Conservation (phyloP, 345 rosid genomes). For the Acer yangbiense region DNA sequence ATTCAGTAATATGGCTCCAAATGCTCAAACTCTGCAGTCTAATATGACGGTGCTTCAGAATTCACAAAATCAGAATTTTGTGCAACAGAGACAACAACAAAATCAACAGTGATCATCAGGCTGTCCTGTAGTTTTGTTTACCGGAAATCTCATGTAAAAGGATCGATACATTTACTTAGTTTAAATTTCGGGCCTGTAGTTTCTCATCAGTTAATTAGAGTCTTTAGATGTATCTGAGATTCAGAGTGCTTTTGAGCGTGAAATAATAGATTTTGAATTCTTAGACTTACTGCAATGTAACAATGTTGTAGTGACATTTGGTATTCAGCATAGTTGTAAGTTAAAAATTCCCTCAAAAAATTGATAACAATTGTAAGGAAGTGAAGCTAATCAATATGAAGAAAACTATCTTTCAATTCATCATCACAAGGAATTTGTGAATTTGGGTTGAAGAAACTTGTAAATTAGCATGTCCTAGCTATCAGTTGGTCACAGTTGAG, state of each 20-base stretch:
- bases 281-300: neutral
- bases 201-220: no score
- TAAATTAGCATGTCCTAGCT: neutral
- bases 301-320: no score
- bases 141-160: neutral
- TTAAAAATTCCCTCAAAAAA: neutral
- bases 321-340: neutral
- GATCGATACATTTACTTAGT: neutral
- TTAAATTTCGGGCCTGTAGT: no score
- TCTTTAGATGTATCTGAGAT: neutral
- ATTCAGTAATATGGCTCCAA: conserved; percentile 62
- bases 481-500: neutral
- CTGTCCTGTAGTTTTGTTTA: neutral
- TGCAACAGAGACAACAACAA: conserved; percentile 80
- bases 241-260: neutral
- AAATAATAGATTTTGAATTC: neutral
- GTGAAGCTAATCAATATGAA: neutral
- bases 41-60: conserved; percentile 73
- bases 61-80: conserved; percentile 50
- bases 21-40: conserved; percentile 70
- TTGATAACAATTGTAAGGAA: neutral
- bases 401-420: neutral
- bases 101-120: conserved; percentile 58
- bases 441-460: neutral
- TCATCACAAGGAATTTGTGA: neutral